phyloP scores from a whole-genome alignment of 2,329 filamentous ascomycete genomes.

The Colletotrichum noveboracense region DNA sequence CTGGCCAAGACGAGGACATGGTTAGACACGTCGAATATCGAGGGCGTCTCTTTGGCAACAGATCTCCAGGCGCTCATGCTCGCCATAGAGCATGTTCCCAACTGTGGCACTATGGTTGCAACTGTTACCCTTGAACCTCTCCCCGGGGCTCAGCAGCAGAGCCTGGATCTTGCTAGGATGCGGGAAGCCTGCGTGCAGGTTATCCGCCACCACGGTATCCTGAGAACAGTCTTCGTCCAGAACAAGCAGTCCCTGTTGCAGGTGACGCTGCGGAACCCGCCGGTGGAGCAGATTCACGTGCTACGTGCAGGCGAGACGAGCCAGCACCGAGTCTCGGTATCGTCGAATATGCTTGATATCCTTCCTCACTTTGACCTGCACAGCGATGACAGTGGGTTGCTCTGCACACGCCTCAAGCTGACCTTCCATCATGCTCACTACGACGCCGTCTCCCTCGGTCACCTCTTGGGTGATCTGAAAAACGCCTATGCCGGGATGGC shows the following conservation, averaged over 20 bases:
- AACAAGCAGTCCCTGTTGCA: not conserved
- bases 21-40: not conserved
- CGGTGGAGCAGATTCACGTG: not conserved
- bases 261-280: not conserved
- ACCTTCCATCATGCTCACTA: not conserved
- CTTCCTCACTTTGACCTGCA: not conserved
- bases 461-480: not conserved
- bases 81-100: not conserved
- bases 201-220: not conserved
- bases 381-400: not conserved
- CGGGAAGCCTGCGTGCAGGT: not conserved
- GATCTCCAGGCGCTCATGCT: not conserved
- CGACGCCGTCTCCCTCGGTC: not conserved
- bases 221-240: not conserved
- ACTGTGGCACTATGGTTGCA: not conserved
- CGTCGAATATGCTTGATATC: not conserved
- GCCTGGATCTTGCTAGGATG: not conserved
- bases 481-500: rapidly evolving
- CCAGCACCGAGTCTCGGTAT: not conserved
- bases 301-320: not conserved
- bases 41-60: not conserved
- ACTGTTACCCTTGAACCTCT: not conserved
- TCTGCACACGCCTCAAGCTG: not conserved
- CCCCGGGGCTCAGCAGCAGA: not conserved
- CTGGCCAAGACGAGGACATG: not conserved